Conservation (phyloP, 2,329 filamentous ascomycete genomes). For the Ampelomyces quisqualis region DNA sequence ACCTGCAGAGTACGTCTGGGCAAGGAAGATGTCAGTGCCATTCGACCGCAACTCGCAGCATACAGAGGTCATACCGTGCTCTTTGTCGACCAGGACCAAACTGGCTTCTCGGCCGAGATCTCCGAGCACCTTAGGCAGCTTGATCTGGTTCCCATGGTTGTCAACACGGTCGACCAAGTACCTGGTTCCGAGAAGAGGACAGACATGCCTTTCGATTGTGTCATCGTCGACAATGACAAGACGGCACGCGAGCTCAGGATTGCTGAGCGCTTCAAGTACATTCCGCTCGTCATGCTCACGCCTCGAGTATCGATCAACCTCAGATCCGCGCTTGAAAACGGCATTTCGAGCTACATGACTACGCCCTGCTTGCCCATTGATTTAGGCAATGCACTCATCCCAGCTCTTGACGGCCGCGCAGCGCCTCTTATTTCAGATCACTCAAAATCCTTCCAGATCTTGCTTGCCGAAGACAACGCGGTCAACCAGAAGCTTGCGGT, state of each 20-base stretch:
- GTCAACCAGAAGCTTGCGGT: constrained; percentile 96
- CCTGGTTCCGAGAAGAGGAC: constrained; percentile 52
- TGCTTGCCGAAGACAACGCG: constrained; percentile 94
- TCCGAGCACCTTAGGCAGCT: constrained; percentile 74
- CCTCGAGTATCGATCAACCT: constrained; percentile 87
- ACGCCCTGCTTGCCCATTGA: constrained; percentile 93
- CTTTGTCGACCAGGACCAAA: constrained; percentile 90
- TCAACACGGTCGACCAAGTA: constrained; percentile 72
- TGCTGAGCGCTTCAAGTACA: constrained; percentile 95
- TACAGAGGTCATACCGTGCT: constrained; percentile 91
- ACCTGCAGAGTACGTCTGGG: constrained; percentile 88
- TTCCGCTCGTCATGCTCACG: constrained; percentile 89
- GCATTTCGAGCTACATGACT: constrained; percentile 99
- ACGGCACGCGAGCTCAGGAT: constrained; percentile 82
- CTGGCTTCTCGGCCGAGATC: constrained; percentile 73
- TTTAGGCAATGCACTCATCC: constrained; percentile 92
- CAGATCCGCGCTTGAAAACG: constrained; percentile 89
- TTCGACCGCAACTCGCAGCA: constrained; percentile 81
- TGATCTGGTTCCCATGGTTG: constrained; percentile 77
- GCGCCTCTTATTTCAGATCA: constrained; percentile 91
- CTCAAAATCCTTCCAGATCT: constrained; percentile 91
- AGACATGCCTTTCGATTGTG: constrained; percentile 79
- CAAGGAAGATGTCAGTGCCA: constrained; percentile 71
- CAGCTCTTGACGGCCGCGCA: constrained; percentile 87
- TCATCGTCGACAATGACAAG: constrained; percentile 91